These are phyloP conservation scores for Monilinia aucupariae DNA, from an alignment of 2,329 filamentous ascomycete species.

Conservation along the genomic window DNA sequence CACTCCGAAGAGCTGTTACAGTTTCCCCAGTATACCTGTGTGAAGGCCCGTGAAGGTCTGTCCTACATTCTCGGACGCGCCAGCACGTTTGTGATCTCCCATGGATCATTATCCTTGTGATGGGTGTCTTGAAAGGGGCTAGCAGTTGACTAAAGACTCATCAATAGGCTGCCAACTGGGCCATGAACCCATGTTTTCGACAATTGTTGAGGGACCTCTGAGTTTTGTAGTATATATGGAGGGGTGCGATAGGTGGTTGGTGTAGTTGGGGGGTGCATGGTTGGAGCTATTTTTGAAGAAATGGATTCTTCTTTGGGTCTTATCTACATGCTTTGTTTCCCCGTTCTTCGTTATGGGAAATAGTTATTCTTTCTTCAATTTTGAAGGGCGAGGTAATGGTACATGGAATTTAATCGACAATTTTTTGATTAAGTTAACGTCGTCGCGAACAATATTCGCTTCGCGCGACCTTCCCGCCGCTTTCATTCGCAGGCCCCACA, in stretches of 20 bases:
- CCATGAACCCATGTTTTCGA: background rate
- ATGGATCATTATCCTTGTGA: background rate
- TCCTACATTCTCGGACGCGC: conserved; percentile 4
- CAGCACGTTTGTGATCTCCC: background rate
- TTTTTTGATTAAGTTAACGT: no score
- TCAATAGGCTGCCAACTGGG: background rate
- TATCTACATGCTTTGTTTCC: background rate
- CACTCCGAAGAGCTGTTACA: background rate
- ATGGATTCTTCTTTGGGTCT: background rate
- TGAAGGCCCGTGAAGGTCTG: conserved; percentile 1
- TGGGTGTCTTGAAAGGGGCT: background rate
- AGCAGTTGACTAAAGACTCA: background rate
- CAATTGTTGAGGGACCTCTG: background rate
- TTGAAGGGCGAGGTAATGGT: no score
- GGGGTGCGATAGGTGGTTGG: background rate
- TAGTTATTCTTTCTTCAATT: no score
- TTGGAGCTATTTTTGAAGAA: background rate
- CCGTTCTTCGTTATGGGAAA: background rate
- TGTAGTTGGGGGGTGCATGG: background rate
- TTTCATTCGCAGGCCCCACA: no score
- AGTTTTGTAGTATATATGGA: background rate
- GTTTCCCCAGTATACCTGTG: conserved; percentile 3
- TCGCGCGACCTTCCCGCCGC: no score
- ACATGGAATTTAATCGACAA: no score
- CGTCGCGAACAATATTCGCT: no score